phyloP scores from a whole-genome alignment of 192 early-diverging fungal genomes.

The Coemansia guatemalensis region DNA sequence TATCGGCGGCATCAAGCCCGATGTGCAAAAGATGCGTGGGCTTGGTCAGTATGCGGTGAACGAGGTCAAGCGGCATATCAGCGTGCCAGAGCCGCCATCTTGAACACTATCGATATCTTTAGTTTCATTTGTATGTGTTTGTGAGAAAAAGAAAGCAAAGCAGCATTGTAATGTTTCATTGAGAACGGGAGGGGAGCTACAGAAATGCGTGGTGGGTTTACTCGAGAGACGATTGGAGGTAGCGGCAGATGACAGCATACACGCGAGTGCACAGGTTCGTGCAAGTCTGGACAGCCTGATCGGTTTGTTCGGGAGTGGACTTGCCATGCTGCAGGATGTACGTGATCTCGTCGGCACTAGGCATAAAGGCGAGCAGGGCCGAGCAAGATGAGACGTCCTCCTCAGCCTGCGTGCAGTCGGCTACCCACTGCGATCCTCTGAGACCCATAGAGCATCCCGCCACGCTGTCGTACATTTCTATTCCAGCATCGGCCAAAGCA shows the following conservation, averaged over 20 bases:
- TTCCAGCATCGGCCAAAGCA: slow-evolving; percentile 53
- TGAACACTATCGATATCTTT: slow-evolving; percentile 5
- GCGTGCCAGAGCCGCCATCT: slow-evolving; percentile 22
- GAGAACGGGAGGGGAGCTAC: not conserved
- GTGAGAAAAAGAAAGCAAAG: not conserved
- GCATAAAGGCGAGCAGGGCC: slow-evolving; percentile 46
- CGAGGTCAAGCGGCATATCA: slow-evolving; percentile 23
- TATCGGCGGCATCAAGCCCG: slow-evolving; percentile 29
- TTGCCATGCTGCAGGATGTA: slow-evolving; percentile 53
- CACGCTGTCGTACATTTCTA: slow-evolving; percentile 55
- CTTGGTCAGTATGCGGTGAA: slow-evolving; percentile 23
- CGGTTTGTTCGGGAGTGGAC: slow-evolving; percentile 30
- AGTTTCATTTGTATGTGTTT: not conserved
- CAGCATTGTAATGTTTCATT: not conserved
- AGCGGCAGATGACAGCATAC: slow-evolving; percentile 51
- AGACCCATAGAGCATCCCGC: slow-evolving; percentile 49
- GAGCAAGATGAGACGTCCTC: slow-evolving; percentile 34
- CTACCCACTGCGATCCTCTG: slow-evolving; percentile 27
- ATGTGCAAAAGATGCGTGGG: slow-evolving; percentile 17
- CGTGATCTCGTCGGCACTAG: slow-evolving; percentile 50
- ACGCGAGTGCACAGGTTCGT: slow-evolving; percentile 35
- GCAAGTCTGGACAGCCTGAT: slow-evolving; percentile 42
- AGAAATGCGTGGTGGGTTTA: slow-evolving; percentile 3
- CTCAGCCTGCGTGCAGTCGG: slow-evolving; percentile 45
- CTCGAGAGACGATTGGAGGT: slow-evolving; percentile 30